Evolutionary conservation across 78 protist species (phyloP), one percentile per base, ranked within the genome.

Genomic region (Diacronema lutheri): DNA sequence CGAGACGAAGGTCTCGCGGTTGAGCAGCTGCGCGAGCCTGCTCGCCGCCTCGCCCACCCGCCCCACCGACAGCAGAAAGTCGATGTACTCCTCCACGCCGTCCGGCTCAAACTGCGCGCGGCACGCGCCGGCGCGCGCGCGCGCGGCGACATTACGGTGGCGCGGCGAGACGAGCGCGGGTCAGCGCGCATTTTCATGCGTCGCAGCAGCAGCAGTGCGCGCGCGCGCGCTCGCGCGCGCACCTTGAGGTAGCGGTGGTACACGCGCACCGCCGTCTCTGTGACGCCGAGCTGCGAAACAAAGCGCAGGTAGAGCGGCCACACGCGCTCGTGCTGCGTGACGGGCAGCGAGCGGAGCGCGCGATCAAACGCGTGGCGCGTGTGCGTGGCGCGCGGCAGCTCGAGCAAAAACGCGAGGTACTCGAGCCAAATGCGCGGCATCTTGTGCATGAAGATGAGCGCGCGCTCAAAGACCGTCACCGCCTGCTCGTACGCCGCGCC

Each of bases 361-460:
- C 98, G 57, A 87, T 98, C 99, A 56, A 74, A 86, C 12, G 58
- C 66, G 55, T 65, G 92, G n/a, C 99, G 86, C 11, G 98, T 92
- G 31, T 60, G 12, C 44, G 98, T 96, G 69, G 97, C 41, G 55
- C 37, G 40, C 73, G 83, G 62, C 73, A 95, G 99, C 23, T 23
- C 12, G 65, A 84, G 31, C 50, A 98, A 90, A 58, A 97, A 86
- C 44, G 62, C 50, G 58, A 82, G 56, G 86, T 96, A 98, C 40
- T 98, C 99, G 23, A 94, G 16, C 99, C 99, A 98, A 25, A 98
- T 90, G 57, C 99, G 93, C 13, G 99, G 99, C 99, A 98, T 98
- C 98, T 96, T 69, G 85, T 79, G 74, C 94, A 98, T 86, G 83
- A 83, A 95, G 26, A 95, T 92, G 56, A 97, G 73, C 38, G 96